Base-by-base conservation (phyloP, 1,139 yeast genomes). In the Scheffersomyces parashehatae region DNA sequence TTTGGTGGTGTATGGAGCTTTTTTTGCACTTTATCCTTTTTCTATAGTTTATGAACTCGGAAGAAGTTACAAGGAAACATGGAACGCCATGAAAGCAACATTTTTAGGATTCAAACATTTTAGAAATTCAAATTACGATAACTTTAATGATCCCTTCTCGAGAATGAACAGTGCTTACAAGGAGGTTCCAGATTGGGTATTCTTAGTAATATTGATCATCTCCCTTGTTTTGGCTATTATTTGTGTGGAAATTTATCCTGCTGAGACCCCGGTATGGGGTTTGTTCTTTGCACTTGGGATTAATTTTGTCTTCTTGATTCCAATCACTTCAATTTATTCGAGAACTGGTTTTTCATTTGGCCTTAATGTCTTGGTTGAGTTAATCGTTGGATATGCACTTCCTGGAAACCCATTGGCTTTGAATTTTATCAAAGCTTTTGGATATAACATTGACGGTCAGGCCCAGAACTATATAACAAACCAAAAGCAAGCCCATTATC, bases 381-480 rank as follows among this genome's bases (percentile, higher is more conserved):
- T 56, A 38, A 51, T 58, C 36, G 48, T 54, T 7, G 62, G 62
- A 3, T 54, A 52, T 35, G 59, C 58, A 5, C 31, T 56, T 9
- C 60, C 61, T 12, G 60, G 60, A n/a, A 55, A 56, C 37, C 57
- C 56, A 6, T 43, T 37, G 58, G 57, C 6, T 43, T 52, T 58
- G 49, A 55, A 44, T 43, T 54, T 51, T 39, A 47, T 56, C 42
- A 56, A 58, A 43, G 59, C 60, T n/a, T 48, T 53, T 43, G 61
- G 60, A 9, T 54, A 50, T 43, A 56, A 58, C 37, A 54, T 68
- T 35, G 71, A 67, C 43, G 56, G 62, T 14, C 73, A 68, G 43
- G 73, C 73, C 3, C 60, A 67, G 41, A 66, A 66, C 47, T 68
- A 68, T 47, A 62, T 67, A 26, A 56, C 68, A 2, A 72, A 67